A percentile compares a stretch with the other conserved stretches of the same genome.
These are phyloP conservation scores for Heliocybe sulcata DNA, from an alignment of 1,284 basidiomycete genomes.

Conservation along the genomic window DNA sequence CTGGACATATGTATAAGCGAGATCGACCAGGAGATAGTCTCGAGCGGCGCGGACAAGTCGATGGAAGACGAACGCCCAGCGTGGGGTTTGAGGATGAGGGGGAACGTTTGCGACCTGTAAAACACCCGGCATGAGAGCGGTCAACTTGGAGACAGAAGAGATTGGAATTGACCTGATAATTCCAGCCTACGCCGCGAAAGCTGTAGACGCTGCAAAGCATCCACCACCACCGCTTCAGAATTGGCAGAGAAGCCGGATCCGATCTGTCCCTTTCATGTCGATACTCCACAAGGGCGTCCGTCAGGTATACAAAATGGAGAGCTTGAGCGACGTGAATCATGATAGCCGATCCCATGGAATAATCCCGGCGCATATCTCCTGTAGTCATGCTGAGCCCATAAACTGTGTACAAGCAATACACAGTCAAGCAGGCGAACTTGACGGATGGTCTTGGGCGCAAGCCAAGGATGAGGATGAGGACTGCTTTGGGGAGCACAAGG, in stretches of 20 bases:
- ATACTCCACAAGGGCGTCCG: constrained; percentile 10
- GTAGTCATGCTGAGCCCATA: constrained; percentile 2
- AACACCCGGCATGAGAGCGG: neutral
- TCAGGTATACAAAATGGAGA: constrained; percentile 10
- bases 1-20: constrained; percentile 12
- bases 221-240: constrained; percentile 10
- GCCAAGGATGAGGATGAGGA: neutral
- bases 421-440: neutral
- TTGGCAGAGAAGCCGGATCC: constrained; percentile 3
- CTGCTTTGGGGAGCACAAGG: neutral
- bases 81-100: neutral
- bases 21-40: constrained; percentile 12
- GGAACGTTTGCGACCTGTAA: neutral
- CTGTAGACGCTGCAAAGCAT: constrained; percentile 8
- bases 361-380: constrained; percentile 6
- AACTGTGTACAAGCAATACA: neutral
- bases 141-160: neutral
- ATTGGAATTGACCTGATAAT: constrained; percentile 10
- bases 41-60: constrained; percentile 1
- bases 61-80: neutral
- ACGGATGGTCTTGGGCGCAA: neutral
- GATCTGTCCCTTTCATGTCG: constrained; percentile 11
- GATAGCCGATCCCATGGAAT: constrained; percentile 7
- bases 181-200: constrained; percentile 14
- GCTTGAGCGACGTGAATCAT: constrained; percentile 11